These are phyloP conservation scores for Mycosphaerella sp. DNA, from an alignment of 2,329 filamentous ascomycete species.

Conservation along the genomic window DNA sequence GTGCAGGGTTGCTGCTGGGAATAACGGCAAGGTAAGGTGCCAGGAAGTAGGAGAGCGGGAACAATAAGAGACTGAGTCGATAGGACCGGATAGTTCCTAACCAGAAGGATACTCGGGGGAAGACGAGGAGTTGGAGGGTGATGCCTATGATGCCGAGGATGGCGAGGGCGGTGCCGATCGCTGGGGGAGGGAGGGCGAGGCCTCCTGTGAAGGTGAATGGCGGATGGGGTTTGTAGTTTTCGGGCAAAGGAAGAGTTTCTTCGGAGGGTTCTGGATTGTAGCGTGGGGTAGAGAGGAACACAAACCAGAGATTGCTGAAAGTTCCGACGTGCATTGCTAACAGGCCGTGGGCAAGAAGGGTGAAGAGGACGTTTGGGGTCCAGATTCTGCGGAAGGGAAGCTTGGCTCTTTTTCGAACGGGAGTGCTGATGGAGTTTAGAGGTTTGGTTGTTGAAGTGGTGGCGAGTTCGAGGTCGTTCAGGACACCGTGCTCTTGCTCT, in stretches of 20 bases:
- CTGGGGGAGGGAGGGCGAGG: conserved; percentile 42
- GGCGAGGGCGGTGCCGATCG: conserved; percentile 44
- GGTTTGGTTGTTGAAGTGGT: not conserved
- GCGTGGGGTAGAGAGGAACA: conserved; percentile 44
- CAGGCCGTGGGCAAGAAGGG: conserved; percentile 40
- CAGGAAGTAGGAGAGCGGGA: conserved; percentile 41
- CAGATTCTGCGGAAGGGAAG: conserved; percentile 44
- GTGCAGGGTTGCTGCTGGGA: conserved; percentile 36
- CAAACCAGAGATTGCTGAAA: conserved; percentile 46
- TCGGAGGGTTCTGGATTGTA: conserved; percentile 30
- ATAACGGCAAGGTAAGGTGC: conserved; percentile 41
- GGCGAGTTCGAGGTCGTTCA: conserved; percentile 24
- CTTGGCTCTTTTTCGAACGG: conserved; percentile 26
- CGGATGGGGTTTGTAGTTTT: conserved; percentile 34
- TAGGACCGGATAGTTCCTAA: conserved; percentile 40
- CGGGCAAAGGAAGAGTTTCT: conserved; percentile 35
- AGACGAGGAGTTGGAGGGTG: conserved; percentile 41
- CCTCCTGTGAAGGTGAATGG: conserved; percentile 45
- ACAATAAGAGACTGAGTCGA: conserved; percentile 38
- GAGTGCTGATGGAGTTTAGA: not conserved
- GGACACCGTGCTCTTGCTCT: conserved; percentile 21
- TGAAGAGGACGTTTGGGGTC: conserved; percentile 42
- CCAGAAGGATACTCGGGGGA: conserved; percentile 38
- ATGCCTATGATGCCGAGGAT: conserved; percentile 46
- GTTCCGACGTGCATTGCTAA: conserved; percentile 45